Evolutionary conservation across 805 yeast species (phyloP).

Genomic region (Blastobotrys mokoenaii): DNA sequence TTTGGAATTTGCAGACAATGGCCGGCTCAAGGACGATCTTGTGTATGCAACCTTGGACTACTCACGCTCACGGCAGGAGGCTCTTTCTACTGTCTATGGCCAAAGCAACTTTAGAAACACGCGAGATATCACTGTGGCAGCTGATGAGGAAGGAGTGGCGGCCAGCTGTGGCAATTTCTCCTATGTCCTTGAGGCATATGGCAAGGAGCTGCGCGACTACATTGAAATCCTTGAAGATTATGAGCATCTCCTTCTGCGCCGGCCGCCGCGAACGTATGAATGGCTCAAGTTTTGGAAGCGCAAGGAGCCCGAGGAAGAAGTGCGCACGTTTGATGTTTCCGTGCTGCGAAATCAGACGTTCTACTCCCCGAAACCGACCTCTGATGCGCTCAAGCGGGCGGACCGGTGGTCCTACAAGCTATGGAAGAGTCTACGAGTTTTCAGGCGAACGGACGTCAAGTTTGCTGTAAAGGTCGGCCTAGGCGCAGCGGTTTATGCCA

Average conservation of each 20-base stretch:
- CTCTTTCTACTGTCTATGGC: conserved; percentile 50
- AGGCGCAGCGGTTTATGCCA: conserved; percentile 59
- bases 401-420: conserved; percentile 16
- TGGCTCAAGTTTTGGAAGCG: conserved; percentile 49
- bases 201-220: conserved; percentile 46
- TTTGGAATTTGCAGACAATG: conserved; percentile 22
- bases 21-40: conserved; percentile 36
- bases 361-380: neutral
- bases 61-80: conserved; percentile 45
- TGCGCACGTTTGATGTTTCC: neutral
- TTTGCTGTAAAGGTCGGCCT: conserved; percentile 74
- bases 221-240: conserved; percentile 38
- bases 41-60: conserved; percentile 46
- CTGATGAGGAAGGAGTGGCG: conserved; percentile 70
- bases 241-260: conserved; percentile 15
- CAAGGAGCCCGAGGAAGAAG: neutral
- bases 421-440: conserved; percentile 37
- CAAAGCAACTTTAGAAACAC: conserved; percentile 42
- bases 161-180: conserved; percentile 80
- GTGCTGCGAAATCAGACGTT: neutral
- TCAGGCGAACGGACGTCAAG: conserved; percentile 60
- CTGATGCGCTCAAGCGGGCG: conserved; percentile 2
- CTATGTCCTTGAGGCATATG: conserved; percentile 52
- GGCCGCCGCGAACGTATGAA: conserved; percentile 33
- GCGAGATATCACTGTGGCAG: conserved; percentile 29